A percentile compares a stretch with the other conserved stretches of the same genome.
phyloP scores from a whole-genome alignment of 2,329 filamentous ascomycete species.

The Colletotrichum sansevieriae region DNA sequence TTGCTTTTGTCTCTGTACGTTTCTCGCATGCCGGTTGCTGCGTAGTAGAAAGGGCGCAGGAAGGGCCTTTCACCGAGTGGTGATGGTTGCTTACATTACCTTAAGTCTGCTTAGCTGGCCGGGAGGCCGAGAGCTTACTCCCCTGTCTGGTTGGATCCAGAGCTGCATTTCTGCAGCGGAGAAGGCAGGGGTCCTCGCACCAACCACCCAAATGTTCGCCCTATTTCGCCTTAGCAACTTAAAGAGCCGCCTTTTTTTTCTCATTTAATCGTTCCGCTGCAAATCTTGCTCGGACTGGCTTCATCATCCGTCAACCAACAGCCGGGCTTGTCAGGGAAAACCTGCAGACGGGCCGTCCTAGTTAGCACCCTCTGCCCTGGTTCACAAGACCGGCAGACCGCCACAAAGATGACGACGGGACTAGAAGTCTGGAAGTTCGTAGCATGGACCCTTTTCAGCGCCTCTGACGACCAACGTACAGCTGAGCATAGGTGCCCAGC shows the following conservation, averaged over 20 bases:
- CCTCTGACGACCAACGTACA: slow-evolving; percentile 20
- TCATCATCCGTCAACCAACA: slow-evolving; percentile 14
- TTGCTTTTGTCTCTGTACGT: too few species aligned
- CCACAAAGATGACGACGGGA: neutral
- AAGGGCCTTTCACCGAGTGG: too few species aligned
- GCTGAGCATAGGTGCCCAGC: too few species aligned
- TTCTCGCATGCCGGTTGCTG: too few species aligned
- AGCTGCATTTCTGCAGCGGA: slow-evolving; percentile 19
- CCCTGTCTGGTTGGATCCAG: neutral
- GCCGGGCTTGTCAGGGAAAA: too few species aligned
- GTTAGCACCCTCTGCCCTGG: neutral
- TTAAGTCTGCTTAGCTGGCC: neutral
- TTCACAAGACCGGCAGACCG: slow-evolving; percentile 1
- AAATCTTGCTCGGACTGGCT: neutral
- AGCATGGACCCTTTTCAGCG: slow-evolving; percentile 13
- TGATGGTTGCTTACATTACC: slow-evolving; percentile 1
- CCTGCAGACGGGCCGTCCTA: slow-evolving; percentile 4
- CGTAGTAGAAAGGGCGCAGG: too few species aligned
- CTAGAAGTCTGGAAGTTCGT: slow-evolving; percentile 1
- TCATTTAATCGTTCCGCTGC: neutral
- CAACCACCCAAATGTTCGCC: slow-evolving; percentile 18
- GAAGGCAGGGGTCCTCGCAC: slow-evolving; percentile 16
- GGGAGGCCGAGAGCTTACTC: neutral
- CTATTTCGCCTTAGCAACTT: slow-evolving; percentile 10
- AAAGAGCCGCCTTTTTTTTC: too few species aligned